Conservation (phyloP, 805 yeast species). For the Candida ponderosae region DNA sequence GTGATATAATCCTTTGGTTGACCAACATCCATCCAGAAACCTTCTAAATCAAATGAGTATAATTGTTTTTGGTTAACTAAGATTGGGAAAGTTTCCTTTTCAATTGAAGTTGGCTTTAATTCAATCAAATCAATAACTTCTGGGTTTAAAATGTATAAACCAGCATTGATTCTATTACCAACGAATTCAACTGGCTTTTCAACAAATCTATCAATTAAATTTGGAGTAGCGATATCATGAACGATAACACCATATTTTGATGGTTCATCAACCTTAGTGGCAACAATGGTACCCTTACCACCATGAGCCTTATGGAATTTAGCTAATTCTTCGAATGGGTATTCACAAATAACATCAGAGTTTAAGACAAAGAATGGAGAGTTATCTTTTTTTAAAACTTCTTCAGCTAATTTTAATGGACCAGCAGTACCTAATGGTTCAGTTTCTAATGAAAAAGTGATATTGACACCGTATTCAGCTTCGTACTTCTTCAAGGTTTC, state of each 20-base stretch:
- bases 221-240: constrained; percentile 89
- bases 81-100: constrained; percentile 98
- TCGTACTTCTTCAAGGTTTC: constrained; percentile 91
- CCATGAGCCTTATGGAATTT: constrained; percentile 93
- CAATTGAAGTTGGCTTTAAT: constrained; percentile 97
- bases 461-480: constrained; percentile 85
- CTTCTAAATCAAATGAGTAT: constrained; percentile 95
- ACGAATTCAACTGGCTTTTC: constrained; percentile 99
- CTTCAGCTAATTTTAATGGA: constrained; percentile 95
- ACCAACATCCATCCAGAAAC: constrained; percentile 99
- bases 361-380: constrained; percentile 96
- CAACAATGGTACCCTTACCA: constrained; percentile 97
- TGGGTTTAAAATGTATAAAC: constrained; percentile 97
- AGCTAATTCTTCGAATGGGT: constrained; percentile 90
- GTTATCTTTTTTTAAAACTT: constrained; percentile 86
- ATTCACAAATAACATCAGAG: constrained; percentile 98
- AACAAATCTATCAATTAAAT: constrained; percentile 96
- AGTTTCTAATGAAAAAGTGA: constrained; percentile 96
- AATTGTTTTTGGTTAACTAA: constrained; percentile 83
- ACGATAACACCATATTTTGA: constrained; percentile 99
- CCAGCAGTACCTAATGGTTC: constrained; percentile 99
- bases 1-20: constrained; percentile 99
- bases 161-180: constrained; percentile 99
- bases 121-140: constrained; percentile 94
- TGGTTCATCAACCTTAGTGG: constrained; percentile 99